Evolutionary conservation across 306 rosid species (phyloP), one percentile per base, ranked within the genome.

Genomic region (Prunus campanulata): DNA sequence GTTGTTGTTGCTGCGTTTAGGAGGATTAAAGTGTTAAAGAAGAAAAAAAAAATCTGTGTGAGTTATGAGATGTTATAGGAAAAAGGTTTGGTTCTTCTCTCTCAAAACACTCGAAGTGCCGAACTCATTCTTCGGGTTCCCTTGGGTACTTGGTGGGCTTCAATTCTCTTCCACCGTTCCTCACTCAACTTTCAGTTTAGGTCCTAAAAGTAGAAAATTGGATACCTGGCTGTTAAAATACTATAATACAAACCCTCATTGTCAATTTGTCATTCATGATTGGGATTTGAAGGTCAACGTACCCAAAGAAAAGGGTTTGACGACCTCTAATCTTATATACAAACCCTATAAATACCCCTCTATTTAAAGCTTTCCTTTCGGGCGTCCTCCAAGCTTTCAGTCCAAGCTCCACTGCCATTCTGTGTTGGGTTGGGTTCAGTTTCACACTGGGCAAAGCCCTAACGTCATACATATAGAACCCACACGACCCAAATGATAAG

Each of bases 181-280:
- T 11, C 10, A n/a, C 52, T 1, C 1, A 2, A 15, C 25, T 22
- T 25, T 15, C 56, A 46, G n/a, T 42, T 39, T 73, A 4, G 68
- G n/a, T 44, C 44, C 77, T 59, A 73, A 56, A 73, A 27, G 18
- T 59, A 59, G 46, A 59, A 73, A 59, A 3, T 24, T 73, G 24
- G 16, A 16, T 44, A 6, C 54, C 24, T 57, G 77, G 68, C 68
- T 15, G 42, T 44, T 25, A 73, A 73, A 59, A 44, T 20, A 25
- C 42, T 22, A 39, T 66, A 20, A 6, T 71, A 55, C 2, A 11
- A 20, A 29, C 3, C 46, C 46, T 30, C 46, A 3, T 18, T 63
- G 20, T 30, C 68, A 19, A 19, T 63, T 18, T 63, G 20, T 63
- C 46, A 19, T 35, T 63, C 22, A 63, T 15, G 68, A 22, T 20